Percentiles rank a stretch among this genome's conserved stretches.
phyloP scores from a whole-genome alignment of 2,329 filamentous ascomycete genomes.

The Aspergillus novofumigatus region DNA sequence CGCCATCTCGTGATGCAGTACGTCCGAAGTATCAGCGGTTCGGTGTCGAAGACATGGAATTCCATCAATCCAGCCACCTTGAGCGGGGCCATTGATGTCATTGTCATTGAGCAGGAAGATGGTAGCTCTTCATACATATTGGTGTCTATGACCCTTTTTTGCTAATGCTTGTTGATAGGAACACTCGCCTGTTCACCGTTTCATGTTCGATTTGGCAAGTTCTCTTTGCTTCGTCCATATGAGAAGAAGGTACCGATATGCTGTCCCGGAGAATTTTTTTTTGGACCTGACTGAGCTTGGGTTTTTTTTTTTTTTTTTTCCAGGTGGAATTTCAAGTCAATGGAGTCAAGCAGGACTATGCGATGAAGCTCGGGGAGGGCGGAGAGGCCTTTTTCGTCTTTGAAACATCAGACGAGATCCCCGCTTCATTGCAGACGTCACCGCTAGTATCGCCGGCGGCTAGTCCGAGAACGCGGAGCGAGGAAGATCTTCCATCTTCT shows the following conservation, averaged over 20 bases:
- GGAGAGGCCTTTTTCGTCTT: slow-evolving; percentile 99
- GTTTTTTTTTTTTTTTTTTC: slow-evolving; percentile 1
- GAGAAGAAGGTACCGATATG: slow-evolving; percentile 71
- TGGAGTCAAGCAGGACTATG: slow-evolving; percentile 82
- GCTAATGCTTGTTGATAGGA: slow-evolving; percentile 33
- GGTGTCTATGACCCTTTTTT: neutral
- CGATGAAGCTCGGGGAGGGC: slow-evolving; percentile 97
- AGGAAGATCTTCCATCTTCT: slow-evolving; percentile 27
- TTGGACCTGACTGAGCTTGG: slow-evolving; percentile 12
- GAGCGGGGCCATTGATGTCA: slow-evolving; percentile 96
- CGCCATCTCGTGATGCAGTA: slow-evolving; percentile 72
- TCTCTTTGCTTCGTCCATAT: slow-evolving; percentile 86
- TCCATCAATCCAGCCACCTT: slow-evolving; percentile 97
- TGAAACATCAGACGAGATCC: slow-evolving; percentile 86
- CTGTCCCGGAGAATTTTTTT: neutral
- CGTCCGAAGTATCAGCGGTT: slow-evolving; percentile 90
- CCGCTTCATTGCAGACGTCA: slow-evolving; percentile 90
- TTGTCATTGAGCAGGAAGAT: slow-evolving; percentile 95
- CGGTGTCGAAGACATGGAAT: slow-evolving; percentile 98
- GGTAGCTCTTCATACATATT: slow-evolving; percentile 47
- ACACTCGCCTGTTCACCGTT: slow-evolving; percentile 89
- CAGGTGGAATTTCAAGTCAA: slow-evolving; percentile 93
- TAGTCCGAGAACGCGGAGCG: slow-evolving; percentile 58
- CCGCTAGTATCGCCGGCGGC: slow-evolving; percentile 85
- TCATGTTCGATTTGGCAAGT: slow-evolving; percentile 98